Evolutionary conservation across 352 stramenopile genomes (phyloP).

Genomic region (Thalassiosira hispida): DNA sequence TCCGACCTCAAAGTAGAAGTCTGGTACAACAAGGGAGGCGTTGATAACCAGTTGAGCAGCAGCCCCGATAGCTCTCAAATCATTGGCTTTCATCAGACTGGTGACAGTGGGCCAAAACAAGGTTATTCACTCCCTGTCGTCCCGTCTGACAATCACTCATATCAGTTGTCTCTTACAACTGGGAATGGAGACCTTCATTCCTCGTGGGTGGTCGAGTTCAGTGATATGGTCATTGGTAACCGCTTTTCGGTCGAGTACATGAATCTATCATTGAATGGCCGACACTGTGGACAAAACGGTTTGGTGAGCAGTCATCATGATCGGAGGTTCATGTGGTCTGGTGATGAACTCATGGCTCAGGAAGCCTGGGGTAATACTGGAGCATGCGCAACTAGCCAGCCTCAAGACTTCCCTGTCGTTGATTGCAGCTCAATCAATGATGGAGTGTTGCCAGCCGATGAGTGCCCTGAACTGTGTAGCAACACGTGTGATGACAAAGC

Average conservation of each 20-base stretch:
- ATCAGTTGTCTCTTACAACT: conserved; percentile 54
- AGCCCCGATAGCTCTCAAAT: too few species aligned
- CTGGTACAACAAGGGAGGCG: conserved; percentile 43
- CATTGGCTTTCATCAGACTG: conserved; percentile 12
- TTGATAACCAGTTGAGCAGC: conserved; percentile 25
- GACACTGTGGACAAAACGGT: conserved; percentile 49
- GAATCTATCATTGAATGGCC: conserved; percentile 57
- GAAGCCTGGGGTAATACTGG: conserved; percentile 64
- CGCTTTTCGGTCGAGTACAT: conserved; percentile 58
- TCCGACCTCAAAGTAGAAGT: conserved; percentile 59
- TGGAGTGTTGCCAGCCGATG: conserved; percentile 36
- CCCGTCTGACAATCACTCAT: conserved; percentile 32
- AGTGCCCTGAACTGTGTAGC: conserved; percentile 55
- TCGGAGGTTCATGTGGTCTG: conserved; percentile 66
- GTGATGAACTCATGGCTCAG: conserved; percentile 47
- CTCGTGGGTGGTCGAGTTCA: conserved; percentile 74
- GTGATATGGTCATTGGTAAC: conserved; percentile 68
- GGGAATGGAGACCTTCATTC: conserved; percentile 47
- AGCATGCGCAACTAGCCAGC: conserved; percentile 48
- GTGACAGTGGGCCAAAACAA: conserved; percentile 43
- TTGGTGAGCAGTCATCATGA: conserved; percentile 72
- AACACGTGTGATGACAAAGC: conserved; percentile 27
- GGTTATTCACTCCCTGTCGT: conserved; percentile 70
- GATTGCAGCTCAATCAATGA: conserved; percentile 47
- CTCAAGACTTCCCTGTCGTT: conserved; percentile 29